Evolutionary conservation across 2,329 filamentous ascomycete genomes (phyloP).

Genomic region (Ceratocystis colombiana): DNA sequence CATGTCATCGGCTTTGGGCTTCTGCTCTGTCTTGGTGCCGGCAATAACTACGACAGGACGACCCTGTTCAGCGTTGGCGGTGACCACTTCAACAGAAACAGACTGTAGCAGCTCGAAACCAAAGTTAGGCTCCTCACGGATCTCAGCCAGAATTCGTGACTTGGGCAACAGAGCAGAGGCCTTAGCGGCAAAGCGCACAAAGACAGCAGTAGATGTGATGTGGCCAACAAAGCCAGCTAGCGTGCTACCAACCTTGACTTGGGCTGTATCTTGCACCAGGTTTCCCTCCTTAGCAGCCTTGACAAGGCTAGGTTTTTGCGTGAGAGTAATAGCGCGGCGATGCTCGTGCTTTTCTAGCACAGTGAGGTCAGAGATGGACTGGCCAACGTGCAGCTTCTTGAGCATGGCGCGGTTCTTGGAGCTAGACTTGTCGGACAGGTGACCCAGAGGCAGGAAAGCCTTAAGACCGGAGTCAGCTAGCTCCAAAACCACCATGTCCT

Average conservation of each 20-base stretch:
- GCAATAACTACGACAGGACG: constrained; percentile 51
- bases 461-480: constrained; percentile 64
- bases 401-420: constrained; percentile 68
- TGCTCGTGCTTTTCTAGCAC: constrained; percentile 77
- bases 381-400: constrained; percentile 74
- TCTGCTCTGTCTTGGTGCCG: constrained; percentile 40
- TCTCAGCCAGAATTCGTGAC: constrained; percentile 62
- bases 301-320: constrained; percentile 73
- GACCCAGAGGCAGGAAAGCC: constrained; percentile 63
- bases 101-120: constrained; percentile 69
- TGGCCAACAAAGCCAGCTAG: constrained; percentile 77
- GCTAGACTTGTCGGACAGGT: constrained; percentile 73
- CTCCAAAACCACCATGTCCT: constrained; percentile 66
- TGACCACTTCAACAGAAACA: constrained; percentile 59
- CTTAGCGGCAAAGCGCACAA: constrained; percentile 75
- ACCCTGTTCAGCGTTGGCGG: constrained; percentile 58
- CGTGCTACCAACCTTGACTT: constrained; percentile 57
- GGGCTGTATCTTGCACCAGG: constrained; percentile 60
- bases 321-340: constrained; percentile 64
- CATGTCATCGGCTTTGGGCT: constrained; percentile 30
- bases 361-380: constrained; percentile 69
- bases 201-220: constrained; percentile 69
- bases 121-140: constrained; percentile 59
- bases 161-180: constrained; percentile 72
- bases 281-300: constrained; percentile 62